Conservation (phyloP, 352 stramenopile genomes). For the Pythium myriotylum region DNA sequence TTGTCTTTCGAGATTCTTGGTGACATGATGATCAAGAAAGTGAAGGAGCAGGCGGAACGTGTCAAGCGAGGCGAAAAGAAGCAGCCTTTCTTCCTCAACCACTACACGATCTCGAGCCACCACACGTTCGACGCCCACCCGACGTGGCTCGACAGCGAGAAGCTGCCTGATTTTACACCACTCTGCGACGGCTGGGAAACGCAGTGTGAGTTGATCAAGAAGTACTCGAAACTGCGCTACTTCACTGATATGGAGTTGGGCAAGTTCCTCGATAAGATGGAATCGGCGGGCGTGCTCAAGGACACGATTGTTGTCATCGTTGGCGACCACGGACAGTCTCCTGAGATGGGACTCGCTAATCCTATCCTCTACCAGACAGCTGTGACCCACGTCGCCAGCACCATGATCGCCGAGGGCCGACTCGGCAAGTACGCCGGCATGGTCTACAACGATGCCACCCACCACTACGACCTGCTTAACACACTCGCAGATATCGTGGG, state of each 20-base stretch:
- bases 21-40: constrained; percentile 51
- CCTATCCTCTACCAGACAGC: constrained; percentile 25
- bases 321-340: constrained; percentile 48
- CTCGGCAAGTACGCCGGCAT: constrained; percentile 13
- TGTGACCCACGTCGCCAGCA: too few relatives aligned
- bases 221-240: constrained; percentile 50
- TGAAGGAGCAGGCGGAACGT: constrained; percentile 30
- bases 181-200: constrained; percentile 17
- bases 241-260: constrained; percentile 49
- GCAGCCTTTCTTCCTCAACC: too few relatives aligned
- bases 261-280: constrained; percentile 53
- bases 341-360: constrained; percentile 30
- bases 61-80: constrained; percentile 32
- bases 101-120: too few relatives aligned
- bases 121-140: too few relatives aligned
- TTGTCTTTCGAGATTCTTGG: constrained; percentile 49
- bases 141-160: too few relatives aligned
- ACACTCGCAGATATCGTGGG: constrained; percentile 26
- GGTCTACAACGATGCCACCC: constrained; percentile 9
- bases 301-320: constrained; percentile 55
- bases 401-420: constrained; percentile 21
- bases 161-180: constrained; percentile 42
- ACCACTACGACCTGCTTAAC: constrained; percentile 28
- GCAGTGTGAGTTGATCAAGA: constrained; percentile 15
- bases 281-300: constrained; percentile 39